Conservation (phyloP, 371 early-diverging fungal species). For the Actinomortierella ambigua region DNA sequence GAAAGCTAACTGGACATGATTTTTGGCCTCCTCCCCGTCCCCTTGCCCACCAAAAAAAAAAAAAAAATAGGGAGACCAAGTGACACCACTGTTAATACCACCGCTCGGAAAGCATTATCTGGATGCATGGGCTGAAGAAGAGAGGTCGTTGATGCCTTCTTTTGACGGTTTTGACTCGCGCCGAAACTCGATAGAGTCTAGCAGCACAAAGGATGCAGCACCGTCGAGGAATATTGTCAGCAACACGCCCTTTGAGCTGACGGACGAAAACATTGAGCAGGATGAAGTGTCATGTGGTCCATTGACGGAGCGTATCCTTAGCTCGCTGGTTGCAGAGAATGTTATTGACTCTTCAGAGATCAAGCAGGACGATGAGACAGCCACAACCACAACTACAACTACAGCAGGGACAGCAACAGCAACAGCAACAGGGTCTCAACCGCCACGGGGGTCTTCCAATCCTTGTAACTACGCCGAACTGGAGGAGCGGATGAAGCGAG, state of each 20-base stretch:
- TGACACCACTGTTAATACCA: constrained; percentile 75
- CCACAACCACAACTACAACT: neutral
- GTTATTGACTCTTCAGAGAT: constrained; percentile 46
- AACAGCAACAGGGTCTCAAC: no score
- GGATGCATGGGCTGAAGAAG: constrained; percentile 87
- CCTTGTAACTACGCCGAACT: constrained; percentile 48
- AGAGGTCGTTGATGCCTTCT: constrained; percentile 59
- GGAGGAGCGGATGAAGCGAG: constrained; percentile 83
- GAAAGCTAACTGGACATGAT: no score
- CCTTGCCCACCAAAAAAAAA: no score
- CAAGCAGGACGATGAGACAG: constrained; percentile 32
- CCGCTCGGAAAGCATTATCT: constrained; percentile 77
- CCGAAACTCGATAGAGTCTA: constrained; percentile 23
- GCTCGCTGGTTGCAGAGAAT: constrained; percentile 69
- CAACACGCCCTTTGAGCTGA: constrained; percentile 52
- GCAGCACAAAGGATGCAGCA: constrained; percentile 23
- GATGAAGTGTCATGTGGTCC: constrained; percentile 64
- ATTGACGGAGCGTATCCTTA: constrained; percentile 76
- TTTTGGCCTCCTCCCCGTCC: no score
- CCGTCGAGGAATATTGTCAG: constrained; percentile 44
- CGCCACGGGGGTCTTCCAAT: constrained; percentile 3
- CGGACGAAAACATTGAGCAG: constrained; percentile 64
- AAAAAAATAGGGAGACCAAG: constrained; percentile 60
- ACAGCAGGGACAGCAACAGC: constrained; percentile 12
- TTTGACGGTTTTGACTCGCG: constrained; percentile 40